phyloP scores from a whole-genome alignment of 441 rosid species.

The Croton laevigatus region DNA sequence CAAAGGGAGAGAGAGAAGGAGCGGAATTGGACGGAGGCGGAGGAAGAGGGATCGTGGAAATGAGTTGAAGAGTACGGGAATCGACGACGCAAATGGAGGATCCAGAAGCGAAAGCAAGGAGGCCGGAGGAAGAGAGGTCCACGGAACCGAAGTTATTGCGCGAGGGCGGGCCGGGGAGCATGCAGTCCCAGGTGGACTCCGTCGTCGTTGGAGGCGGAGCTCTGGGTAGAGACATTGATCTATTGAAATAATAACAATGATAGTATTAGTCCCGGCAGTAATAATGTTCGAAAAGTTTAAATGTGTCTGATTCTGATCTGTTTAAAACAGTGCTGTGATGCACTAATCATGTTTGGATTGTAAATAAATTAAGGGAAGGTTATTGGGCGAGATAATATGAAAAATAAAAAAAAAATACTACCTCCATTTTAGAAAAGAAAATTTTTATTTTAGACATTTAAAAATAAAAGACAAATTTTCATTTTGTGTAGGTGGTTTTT shows the following conservation, averaged over 20 bases:
- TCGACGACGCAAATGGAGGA: slow-evolving; percentile 76
- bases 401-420: too few relatives aligned
- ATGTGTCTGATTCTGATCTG: neutral
- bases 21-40: slow-evolving; percentile 42
- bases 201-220: slow-evolving; percentile 29
- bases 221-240: slow-evolving; percentile 36
- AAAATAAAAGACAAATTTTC: too few relatives aligned
- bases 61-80: slow-evolving; percentile 81
- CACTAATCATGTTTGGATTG: too few relatives aligned
- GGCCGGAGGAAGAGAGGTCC: slow-evolving; percentile 76
- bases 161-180: slow-evolving; percentile 91
- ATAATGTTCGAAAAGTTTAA: neutral
- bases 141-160: slow-evolving; percentile 92
- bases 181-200: slow-evolving; percentile 50
- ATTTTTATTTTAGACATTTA: too few relatives aligned
- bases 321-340: neutral
- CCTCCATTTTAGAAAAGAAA: too few relatives aligned
- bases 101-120: slow-evolving; percentile 80
- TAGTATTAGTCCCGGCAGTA: too few relatives aligned
- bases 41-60: slow-evolving; percentile 73
- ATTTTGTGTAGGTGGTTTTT: too few relatives aligned
- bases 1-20: slow-evolving; percentile 64
- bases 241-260: too few relatives aligned
- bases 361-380: too few relatives aligned
- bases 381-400: too few relatives aligned